Base-by-base conservation (phyloP, 148 eudicot species). In the Silene latifolia region DNA sequence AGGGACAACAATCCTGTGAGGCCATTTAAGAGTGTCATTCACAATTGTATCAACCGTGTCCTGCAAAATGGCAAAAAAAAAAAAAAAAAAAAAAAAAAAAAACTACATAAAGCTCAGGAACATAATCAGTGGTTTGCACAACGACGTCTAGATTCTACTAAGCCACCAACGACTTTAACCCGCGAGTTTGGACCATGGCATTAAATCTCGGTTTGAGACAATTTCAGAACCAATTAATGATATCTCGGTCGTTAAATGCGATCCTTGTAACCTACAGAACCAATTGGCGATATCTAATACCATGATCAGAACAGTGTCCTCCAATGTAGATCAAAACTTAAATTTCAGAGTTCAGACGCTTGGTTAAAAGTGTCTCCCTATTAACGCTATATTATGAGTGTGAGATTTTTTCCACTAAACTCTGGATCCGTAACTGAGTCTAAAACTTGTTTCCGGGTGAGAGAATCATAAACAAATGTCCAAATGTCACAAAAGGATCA, bases 1-100 rank as follows among this genome's bases (percentile, higher is more conserved):
- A 14, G 98, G 98, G 75, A 95, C 93, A 79, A 95, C 97, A 81
- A 95, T 92, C 80, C 98, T 90, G 85, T 95, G 98, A 71, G 98
- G 98, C 98, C 98, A 95, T 79, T 88, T 85, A 29, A 95, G 93
- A 82, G 87, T 92, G 81, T 95, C 98, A 12, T 82, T 85, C 69
- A 95, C 92, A 62, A 95, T 95, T 12, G 98, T 66, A 25, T 90
- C 71, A 60, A 95, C 98, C 20, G 93, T 95, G 15, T 70, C 73
- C 73, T 70, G 73, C 42, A 53, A 70, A 70, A 51, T 70, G 60
- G 2, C 60, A 27, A 70, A 53, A 53, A 25, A 21, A 70, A 25
- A 51, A 21, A 19, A 21, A 70, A 25, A 51, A 21, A 19, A n/a
- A n/a, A 27, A 70, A 53, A 53, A 25, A 21, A 70, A 25, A 51